A percentile compares a stretch with the other conserved stretches of the same genome.
Evolutionary conservation across 164 flowering plant species (phyloP).

Genomic region (Cinnamomum chago): DNA sequence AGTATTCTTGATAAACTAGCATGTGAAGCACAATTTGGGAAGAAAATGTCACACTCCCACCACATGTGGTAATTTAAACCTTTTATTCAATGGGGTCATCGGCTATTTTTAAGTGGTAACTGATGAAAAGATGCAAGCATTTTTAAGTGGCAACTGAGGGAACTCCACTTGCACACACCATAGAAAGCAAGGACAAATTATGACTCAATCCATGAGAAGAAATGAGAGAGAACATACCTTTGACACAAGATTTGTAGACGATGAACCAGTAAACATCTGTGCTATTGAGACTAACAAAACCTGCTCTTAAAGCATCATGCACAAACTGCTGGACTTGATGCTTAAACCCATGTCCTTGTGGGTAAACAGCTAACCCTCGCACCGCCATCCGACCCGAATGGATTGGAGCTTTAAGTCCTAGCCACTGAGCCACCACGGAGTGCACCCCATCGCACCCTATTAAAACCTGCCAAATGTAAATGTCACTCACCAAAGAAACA

Average conservation of each 20-base stretch:
- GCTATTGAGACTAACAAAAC: constrained; percentile 28
- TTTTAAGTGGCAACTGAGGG: neutral
- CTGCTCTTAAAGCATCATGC: constrained; percentile 26
- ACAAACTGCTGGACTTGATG: constrained; percentile 26
- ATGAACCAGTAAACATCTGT: constrained; percentile 40
- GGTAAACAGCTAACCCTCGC: constrained; percentile 39
- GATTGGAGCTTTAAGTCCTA: constrained; percentile 35
- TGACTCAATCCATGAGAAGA: neutral
- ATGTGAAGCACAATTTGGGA: neutral
- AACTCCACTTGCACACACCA: neutral
- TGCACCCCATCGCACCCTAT: constrained; percentile 64
- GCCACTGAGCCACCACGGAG: constrained; percentile 50
- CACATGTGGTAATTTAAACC: neutral
- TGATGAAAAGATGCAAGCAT: too few relatives aligned
- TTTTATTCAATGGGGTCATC: neutral
- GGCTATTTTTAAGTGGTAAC: too few relatives aligned
- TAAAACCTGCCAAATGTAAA: constrained; percentile 23
- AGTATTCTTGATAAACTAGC: neutral
- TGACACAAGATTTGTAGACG: constrained; percentile 1
- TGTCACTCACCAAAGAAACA: too few relatives aligned
- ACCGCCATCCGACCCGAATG: constrained; percentile 40
- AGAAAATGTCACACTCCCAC: neutral
- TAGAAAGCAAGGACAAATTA: neutral
- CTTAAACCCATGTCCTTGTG: constrained; percentile 42
- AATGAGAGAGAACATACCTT: neutral